Conservation (phyloP, 2,329 filamentous ascomycete genomes). For the Exophiala viscosa region DNA sequence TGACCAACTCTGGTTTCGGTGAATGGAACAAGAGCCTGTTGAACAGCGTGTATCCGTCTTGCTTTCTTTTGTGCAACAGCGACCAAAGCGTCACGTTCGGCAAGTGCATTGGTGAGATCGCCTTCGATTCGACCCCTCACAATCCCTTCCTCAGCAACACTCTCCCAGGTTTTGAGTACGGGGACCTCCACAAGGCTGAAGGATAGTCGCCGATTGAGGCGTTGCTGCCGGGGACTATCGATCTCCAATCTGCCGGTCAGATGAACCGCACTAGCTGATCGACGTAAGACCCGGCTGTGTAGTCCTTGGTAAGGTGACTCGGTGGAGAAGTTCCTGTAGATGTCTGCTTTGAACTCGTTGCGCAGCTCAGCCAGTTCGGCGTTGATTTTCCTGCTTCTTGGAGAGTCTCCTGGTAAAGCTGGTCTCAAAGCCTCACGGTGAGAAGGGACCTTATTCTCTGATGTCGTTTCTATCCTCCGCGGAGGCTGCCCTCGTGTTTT, state of each 20-base stretch:
- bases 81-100: conserved; percentile 35
- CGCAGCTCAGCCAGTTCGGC: conserved; percentile 23
- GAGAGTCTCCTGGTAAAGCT: conserved; percentile 21
- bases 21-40: conserved; percentile 39
- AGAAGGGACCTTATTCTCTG: conserved; percentile 13
- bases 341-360: conserved; percentile 21
- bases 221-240: conserved; percentile 19
- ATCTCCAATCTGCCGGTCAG: conserved; percentile 4
- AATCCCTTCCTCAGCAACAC: conserved; percentile 13
- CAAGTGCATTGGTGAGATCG: conserved; percentile 20
- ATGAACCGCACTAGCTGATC: conserved; percentile 25
- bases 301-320: conserved; percentile 21
- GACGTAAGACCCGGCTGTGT: conserved; percentile 20
- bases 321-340: conserved; percentile 23
- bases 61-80: conserved; percentile 39
- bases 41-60: conserved; percentile 36
- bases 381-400: conserved; percentile 21
- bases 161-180: conserved; percentile 36
- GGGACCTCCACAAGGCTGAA: conserved; percentile 48
- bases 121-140: conserved; percentile 19
- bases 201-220: conserved; percentile 41
- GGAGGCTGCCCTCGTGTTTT: not conserved
- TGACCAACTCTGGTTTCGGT: conserved; percentile 41
- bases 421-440: conserved; percentile 23
- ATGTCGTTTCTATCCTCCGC: conserved; percentile 4